Percentiles rank a stretch among this genome's conserved stretches.
These are phyloP conservation scores for Sugiyamaella boreocaroliniensis DNA, from an alignment of 805 yeast genomes.

Conservation along the genomic window DNA sequence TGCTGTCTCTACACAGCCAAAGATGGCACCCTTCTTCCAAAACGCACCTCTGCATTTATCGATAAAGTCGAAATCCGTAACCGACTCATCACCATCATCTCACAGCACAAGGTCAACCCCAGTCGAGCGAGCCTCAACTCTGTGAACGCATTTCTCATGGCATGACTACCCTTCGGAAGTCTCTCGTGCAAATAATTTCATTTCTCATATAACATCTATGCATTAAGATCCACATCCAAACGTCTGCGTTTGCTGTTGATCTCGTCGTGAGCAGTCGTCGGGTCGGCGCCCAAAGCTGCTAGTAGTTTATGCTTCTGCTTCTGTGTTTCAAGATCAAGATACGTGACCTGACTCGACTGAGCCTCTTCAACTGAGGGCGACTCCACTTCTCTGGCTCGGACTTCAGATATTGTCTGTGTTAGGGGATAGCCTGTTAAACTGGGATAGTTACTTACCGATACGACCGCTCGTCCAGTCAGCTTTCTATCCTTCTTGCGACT, in stretches of 20 bases:
- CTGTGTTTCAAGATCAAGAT: conserved; percentile 20
- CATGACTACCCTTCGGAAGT: conserved; percentile 13
- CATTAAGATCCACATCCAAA: conserved; percentile 7
- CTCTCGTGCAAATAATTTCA: background rate
- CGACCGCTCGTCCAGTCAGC: conserved; percentile 7
- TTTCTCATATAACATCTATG: background rate
- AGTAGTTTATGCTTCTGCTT: conserved; percentile 15
- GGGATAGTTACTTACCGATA: background rate
- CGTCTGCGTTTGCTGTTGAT: background rate
- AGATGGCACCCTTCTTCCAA: conserved; percentile 33
- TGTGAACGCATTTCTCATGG: conserved; percentile 54
- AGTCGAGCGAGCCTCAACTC: conserved; percentile 72
- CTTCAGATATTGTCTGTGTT: background rate
- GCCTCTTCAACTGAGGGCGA: background rate
- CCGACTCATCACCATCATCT: conserved; percentile 47
- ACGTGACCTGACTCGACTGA: conserved; percentile 18
- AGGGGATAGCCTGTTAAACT: background rate
- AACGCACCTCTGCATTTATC: conserved; percentile 16
- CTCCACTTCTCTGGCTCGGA: background rate
- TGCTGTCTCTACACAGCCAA: conserved; percentile 42
- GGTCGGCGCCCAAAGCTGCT: conserved; percentile 18
- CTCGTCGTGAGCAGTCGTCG: background rate
- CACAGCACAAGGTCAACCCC: conserved; percentile 55
- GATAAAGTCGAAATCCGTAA: conserved; percentile 47
- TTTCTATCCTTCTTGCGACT: conserved; percentile 2